phyloP scores from a whole-genome alignment of 495 filamentous ascomycete genomes.

The Xylaria nigripes region DNA sequence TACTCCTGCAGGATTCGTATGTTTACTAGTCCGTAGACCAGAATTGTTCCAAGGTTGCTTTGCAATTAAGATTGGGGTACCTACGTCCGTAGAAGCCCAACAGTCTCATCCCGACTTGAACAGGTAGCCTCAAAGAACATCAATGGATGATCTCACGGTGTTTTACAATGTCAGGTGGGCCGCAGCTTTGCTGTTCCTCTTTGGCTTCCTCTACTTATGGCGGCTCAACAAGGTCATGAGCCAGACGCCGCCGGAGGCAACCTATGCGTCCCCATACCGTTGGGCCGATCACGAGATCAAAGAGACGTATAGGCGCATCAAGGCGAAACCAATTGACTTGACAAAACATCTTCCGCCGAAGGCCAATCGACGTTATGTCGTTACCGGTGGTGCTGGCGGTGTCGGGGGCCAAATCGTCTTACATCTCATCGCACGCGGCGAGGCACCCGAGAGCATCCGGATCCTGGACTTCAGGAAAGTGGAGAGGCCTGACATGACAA shows the following conservation, averaged over 20 bases:
- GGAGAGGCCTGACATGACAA: constrained; percentile 30
- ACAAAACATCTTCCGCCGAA: constrained; percentile 43
- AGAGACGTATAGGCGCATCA: constrained; percentile 39
- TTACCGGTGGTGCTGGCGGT: constrained; percentile 52
- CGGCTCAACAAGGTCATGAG: constrained; percentile 46
- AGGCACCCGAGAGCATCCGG: constrained; percentile 45
- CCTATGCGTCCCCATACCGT: constrained; percentile 36
- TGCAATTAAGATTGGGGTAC: no score
- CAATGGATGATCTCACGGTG: constrained; percentile 17
- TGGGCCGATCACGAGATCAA: constrained; percentile 46
- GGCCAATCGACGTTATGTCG: constrained; percentile 47
- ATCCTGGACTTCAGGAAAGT: constrained; percentile 45
- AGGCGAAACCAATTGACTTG: constrained; percentile 40
- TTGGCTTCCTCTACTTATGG: constrained; percentile 39
- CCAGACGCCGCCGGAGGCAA: constrained; percentile 39
- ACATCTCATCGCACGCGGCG: constrained; percentile 47
- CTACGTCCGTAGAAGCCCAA: no score
- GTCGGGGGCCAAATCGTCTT: constrained; percentile 50
- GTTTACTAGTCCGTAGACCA: no score
- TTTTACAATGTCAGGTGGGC: constrained; percentile 4
- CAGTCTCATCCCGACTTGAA: no score
- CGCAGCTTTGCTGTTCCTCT: constrained; percentile 13
- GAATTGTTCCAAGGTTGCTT: no score
- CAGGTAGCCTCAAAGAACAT: background rate
- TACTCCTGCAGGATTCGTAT: no score